phyloP scores from a whole-genome alignment of 306 rosid genomes.

The Ormosia emarginata region DNA sequence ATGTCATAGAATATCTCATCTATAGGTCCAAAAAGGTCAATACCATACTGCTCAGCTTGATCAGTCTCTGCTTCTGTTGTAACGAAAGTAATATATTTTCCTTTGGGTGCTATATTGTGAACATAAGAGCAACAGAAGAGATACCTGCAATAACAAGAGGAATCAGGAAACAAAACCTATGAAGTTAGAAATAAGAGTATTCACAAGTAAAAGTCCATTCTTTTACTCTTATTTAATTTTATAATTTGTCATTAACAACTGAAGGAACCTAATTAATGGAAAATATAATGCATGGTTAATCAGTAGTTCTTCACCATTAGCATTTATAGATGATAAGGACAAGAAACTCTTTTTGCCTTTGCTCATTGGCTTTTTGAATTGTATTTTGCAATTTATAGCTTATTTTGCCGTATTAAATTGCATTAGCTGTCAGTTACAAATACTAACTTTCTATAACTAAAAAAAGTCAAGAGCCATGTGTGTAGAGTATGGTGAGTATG shows the following conservation, averaged over 20 bases:
- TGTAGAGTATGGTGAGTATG: not conserved
- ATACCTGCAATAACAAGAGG: conserved; percentile 44
- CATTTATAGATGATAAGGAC: not conserved
- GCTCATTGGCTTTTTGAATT: not conserved
- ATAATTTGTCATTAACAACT: not conserved
- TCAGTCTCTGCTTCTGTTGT: conserved; percentile 77
- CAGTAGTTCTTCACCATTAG: not conserved
- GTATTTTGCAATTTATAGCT: not conserved
- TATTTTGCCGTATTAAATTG: not conserved
- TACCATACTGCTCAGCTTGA: conserved; percentile 61
- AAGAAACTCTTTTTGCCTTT: not conserved
- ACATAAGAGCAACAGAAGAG: conserved; percentile 87
- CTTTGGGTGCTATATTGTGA: conserved; percentile 77
- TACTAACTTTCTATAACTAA: not conserved
- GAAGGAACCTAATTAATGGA: not conserved
- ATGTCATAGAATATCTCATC: too few relatives aligned
- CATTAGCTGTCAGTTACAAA: not conserved
- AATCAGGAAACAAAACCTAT: conserved; percentile 1
- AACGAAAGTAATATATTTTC: conserved; percentile 75
- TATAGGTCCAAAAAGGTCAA: conserved; percentile 74
- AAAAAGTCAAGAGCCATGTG: not conserved
- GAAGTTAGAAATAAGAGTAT: not conserved
- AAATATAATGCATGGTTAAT: not conserved
- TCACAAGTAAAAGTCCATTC: conserved; percentile 5
- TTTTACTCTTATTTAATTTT: not conserved